Percentiles rank a stretch among this genome's conserved stretches.
phyloP scores from a whole-genome alignment of 768 basidiomycete genomes.

The Leccinum barrowsii region DNA sequence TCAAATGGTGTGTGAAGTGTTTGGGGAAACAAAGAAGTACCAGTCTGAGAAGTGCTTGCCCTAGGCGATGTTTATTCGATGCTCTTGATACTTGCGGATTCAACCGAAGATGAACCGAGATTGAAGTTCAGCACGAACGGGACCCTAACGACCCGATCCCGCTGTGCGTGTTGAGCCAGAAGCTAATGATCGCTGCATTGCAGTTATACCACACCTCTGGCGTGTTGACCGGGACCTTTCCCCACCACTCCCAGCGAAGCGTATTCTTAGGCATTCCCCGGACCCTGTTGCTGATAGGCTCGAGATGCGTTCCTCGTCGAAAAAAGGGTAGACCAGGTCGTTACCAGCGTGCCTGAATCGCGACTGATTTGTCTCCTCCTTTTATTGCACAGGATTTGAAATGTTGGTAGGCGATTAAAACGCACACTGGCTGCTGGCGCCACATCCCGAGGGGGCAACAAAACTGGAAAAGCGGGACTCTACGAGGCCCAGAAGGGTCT shows the following conservation, averaged over 20 bases:
- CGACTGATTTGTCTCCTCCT: not conserved
- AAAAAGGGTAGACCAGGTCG: too few species aligned
- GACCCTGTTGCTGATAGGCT: constrained; percentile 71
- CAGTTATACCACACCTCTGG: constrained; percentile 81
- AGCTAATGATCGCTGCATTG: constrained; percentile 64
- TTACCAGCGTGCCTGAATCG: not conserved
- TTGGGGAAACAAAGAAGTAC: not conserved
- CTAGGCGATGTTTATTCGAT: not conserved
- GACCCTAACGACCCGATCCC: constrained; percentile 30
- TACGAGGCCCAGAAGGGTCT: constrained; percentile 40
- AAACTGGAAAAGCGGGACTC: too few species aligned
- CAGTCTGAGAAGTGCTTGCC: not conserved
- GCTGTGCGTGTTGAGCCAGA: constrained; percentile 72
- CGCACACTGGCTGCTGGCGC: too few species aligned
- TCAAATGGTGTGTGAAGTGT: too few species aligned
- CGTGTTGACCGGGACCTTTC: constrained; percentile 83
- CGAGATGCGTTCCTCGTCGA: constrained; percentile 61
- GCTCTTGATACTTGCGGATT: not conserved
- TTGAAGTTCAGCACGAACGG: too few species aligned
- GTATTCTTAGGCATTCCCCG: constrained; percentile 79
- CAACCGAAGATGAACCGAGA: not conserved
- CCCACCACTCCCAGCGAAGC: constrained; percentile 94
- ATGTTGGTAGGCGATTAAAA: too few species aligned
- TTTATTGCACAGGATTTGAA: constrained; percentile 9
- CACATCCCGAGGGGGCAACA: too few species aligned